Percentiles rank a stretch among this genome's conserved stretches.
Evolutionary conservation across 768 basidiomycete genomes (phyloP).

Genomic region (Pleurotus giganteus): DNA sequence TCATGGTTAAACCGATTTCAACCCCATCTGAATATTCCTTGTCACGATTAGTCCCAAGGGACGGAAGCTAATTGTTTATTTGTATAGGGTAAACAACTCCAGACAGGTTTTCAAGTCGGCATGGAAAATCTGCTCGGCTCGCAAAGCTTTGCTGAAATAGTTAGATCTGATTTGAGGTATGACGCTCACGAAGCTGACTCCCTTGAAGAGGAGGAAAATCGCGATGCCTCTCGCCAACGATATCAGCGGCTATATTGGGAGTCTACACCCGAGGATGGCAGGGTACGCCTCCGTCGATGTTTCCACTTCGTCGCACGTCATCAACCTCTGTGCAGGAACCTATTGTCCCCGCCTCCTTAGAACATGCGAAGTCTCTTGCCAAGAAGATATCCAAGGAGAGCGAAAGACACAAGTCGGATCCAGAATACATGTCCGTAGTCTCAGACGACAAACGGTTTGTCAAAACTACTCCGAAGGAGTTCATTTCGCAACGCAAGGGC

Average conservation of each 20-base stretch:
- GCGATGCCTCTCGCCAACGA: slow-evolving; percentile 55
- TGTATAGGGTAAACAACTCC: slow-evolving; percentile 61
- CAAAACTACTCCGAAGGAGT: slow-evolving; percentile 32
- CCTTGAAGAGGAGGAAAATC: slow-evolving; percentile 54
- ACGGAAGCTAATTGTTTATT: slow-evolving; percentile 7
- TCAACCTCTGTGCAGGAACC: slow-evolving; percentile 46
- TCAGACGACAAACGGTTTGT: slow-evolving; percentile 35
- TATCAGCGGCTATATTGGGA: slow-evolving; percentile 82
- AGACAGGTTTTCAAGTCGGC: slow-evolving; percentile 74
- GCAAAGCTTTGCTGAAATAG: slow-evolving; percentile 15
- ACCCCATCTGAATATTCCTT: slow-evolving; percentile 61
- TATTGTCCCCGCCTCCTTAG: slow-evolving; percentile 54
- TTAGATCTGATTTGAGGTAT: slow-evolving; percentile 1
- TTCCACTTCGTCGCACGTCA: not conserved
- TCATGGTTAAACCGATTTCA: slow-evolving; percentile 63
- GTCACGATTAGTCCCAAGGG: slow-evolving; percentile 2
- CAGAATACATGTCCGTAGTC: slow-evolving; percentile 35
- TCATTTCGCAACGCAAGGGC: slow-evolving; percentile 37
- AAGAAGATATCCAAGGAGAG: slow-evolving; percentile 30
- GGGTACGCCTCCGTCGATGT: slow-evolving; percentile 38
- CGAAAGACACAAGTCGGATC: slow-evolving; percentile 36
- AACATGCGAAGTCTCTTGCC: slow-evolving; percentile 41
- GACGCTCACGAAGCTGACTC: slow-evolving; percentile 62
- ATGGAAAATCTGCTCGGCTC: slow-evolving; percentile 83
- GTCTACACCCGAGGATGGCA: slow-evolving; percentile 62